Evolutionary conservation across 2,329 filamentous ascomycete species (phyloP), one percentile per base, ranked within the genome.

Genomic region (Torrubiellomyces zombiae): DNA sequence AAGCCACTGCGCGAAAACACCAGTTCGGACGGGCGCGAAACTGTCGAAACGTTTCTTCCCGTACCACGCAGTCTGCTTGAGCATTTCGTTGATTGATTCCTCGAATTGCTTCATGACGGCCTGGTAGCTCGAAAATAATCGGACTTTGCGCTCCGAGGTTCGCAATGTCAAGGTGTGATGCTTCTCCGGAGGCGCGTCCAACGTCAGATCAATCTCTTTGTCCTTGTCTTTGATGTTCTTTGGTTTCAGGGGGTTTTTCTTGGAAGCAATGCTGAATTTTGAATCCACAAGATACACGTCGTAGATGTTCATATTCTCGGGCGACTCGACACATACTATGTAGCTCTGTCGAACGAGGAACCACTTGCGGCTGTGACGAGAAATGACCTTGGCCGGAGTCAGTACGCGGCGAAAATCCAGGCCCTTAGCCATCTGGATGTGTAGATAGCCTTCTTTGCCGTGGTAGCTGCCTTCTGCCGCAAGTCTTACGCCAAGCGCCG

Each of bases 291-390:
- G 63, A 48, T 94, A 95, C 13, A 98, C 89, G 51, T 98, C 91
- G 47, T 93, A 94, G 17, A 95, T 91, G 42, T 93, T 86, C 78
- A 95, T 92, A 39, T 92, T 92, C 47, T 95, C 86, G 0, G 89
- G 89, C 0, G 89, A 94, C 45, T 95, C 86, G n/a, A 95, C 85
- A 38, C 86, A 94, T 21, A 93, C 86, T 31, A 98, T 75, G 43
- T 98, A 98, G 55, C 83, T 95, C 50, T 95, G 85, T 25, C 89
- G 67, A n/a, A 98, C 83, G 12, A 95, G 60, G 46, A 98, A 98
- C 89, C 89, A 98, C 48, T 94, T 94, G 11, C 83, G 81, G 32
- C 72, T 77, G 50, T 94, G 85, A 9, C 83, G 70, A 26, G 73
- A 71, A 43, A 83, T 79, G 33, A 93, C 65, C 39, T 83, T 74